These are phyloP conservation scores for Rhodomyrtus tomentosa DNA, from an alignment of 345 rosid species.

Conservation along the genomic window DNA sequence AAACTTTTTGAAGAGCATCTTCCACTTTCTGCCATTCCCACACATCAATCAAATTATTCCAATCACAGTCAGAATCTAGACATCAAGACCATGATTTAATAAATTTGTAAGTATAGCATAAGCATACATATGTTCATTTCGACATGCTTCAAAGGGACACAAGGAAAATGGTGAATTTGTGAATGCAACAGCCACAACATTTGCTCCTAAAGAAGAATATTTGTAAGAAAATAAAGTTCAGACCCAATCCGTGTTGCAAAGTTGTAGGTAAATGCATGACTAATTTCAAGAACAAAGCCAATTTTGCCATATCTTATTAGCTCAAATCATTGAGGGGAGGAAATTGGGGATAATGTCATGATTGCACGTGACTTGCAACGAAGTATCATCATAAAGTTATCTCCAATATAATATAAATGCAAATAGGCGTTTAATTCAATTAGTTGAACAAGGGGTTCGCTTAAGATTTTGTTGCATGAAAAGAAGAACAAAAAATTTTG, in stretches of 20 bases:
- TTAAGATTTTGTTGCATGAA: not conserved
- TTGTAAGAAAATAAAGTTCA: not conserved
- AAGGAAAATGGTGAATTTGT: not conserved
- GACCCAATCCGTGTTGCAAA: not conserved
- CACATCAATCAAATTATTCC: not conserved
- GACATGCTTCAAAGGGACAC: not conserved
- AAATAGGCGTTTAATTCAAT: not conserved
- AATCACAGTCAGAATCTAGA: not conserved
- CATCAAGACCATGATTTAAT: not conserved
- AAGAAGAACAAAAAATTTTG: not conserved
- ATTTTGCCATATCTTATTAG: not conserved
- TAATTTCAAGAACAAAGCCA: not conserved
- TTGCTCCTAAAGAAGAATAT: not conserved
- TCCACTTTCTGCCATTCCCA: constrained; percentile 57
- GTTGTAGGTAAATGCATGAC: not conserved
- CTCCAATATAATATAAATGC: not conserved
- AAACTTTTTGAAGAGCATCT: constrained; percentile 57
- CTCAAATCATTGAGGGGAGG: not conserved
- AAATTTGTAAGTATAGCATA: not conserved
- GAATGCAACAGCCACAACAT: too few species aligned
- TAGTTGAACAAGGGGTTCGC: not conserved
- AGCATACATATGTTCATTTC: not conserved
- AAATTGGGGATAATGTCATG: not conserved
- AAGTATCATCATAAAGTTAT: not conserved
- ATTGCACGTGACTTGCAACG: not conserved